Percentiles rank a stretch among this genome's conserved stretches.
These are phyloP conservation scores for Jamesozyma gamospora DNA, from an alignment of 805 yeast species.

Conservation along the genomic window DNA sequence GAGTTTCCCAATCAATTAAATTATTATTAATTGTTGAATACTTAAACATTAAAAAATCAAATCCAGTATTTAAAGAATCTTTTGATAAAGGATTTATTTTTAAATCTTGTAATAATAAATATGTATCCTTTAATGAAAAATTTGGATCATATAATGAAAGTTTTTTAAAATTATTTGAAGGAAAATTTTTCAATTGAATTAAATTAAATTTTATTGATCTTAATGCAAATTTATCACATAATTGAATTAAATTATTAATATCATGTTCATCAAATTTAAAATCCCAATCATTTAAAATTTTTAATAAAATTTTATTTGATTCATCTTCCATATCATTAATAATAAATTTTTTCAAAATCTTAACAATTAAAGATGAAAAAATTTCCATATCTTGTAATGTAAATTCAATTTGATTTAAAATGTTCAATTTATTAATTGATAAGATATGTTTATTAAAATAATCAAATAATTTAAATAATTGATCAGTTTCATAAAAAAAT, in stretches of 20 bases:
- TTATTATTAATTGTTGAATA: not conserved
- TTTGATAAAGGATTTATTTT: not conserved
- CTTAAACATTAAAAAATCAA: conserved; percentile 4
- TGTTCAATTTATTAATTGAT: not conserved
- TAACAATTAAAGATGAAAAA: conserved; percentile 4
- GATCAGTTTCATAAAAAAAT: conserved; percentile 18
- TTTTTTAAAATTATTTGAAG: not conserved
- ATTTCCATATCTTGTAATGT: not conserved
- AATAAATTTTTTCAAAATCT: conserved; percentile 3
- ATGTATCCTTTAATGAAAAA: not conserved
- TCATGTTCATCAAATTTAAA: conserved; percentile 8
- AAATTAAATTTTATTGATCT: not conserved
- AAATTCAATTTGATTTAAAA: not conserved
- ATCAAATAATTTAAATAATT: conserved; percentile 10
- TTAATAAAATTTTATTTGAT: not conserved
- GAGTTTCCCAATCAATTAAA: conserved; percentile 1
- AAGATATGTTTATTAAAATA: not conserved
- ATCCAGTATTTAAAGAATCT: not conserved
- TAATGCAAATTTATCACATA: conserved; percentile 11
- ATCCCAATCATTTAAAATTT: not conserved
- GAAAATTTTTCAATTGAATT: too few species aligned
- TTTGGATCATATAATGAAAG: not conserved
- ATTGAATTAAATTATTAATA: conserved; percentile 4
- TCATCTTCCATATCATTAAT: conserved; percentile 3
- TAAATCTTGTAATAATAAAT: not conserved